Evolutionary conservation across 139 green algal species (phyloP).

Genomic region (Deuterostichococcus epilithicus): DNA sequence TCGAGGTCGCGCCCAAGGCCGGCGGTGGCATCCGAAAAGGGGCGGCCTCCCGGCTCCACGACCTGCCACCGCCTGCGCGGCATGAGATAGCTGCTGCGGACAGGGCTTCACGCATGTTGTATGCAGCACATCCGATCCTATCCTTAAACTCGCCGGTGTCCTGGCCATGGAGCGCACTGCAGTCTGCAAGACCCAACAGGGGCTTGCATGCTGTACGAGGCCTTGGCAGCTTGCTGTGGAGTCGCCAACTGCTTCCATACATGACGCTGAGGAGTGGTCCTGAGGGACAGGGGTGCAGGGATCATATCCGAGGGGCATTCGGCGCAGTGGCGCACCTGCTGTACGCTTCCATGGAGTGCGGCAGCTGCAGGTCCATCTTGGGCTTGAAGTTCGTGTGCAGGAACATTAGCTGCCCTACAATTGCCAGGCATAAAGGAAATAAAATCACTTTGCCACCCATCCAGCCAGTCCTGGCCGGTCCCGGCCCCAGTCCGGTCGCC

Average conservation of each 20-base stretch:
- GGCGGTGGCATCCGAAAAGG: background rate
- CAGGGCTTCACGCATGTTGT: no score
- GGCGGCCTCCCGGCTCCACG: slow-evolving; percentile 1
- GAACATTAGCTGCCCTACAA: slow-evolving; percentile 25
- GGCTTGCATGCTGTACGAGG: no score
- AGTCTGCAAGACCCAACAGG: no score
- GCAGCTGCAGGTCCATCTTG: slow-evolving; percentile 30
- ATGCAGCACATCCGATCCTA: no score
- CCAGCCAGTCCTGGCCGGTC: background rate
- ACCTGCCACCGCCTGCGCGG: slow-evolving; percentile 11
- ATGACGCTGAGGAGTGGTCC: no score
- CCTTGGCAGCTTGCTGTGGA: no score
- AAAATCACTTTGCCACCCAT: background rate
- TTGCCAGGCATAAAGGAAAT: background rate
- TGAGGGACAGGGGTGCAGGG: no score
- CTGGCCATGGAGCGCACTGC: no score
- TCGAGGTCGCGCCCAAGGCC: background rate
- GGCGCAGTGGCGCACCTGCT: background rate
- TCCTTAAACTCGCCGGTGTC: no score
- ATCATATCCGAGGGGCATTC: no score
- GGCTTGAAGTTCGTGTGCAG: slow-evolving; percentile 40
- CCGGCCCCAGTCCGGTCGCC: no score
- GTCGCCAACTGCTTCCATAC: no score
- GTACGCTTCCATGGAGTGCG: background rate
- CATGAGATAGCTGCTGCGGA: background rate